Base-by-base conservation (phyloP, 768 basidiomycete genomes). In the Phanerochaete carnosa region DNA sequence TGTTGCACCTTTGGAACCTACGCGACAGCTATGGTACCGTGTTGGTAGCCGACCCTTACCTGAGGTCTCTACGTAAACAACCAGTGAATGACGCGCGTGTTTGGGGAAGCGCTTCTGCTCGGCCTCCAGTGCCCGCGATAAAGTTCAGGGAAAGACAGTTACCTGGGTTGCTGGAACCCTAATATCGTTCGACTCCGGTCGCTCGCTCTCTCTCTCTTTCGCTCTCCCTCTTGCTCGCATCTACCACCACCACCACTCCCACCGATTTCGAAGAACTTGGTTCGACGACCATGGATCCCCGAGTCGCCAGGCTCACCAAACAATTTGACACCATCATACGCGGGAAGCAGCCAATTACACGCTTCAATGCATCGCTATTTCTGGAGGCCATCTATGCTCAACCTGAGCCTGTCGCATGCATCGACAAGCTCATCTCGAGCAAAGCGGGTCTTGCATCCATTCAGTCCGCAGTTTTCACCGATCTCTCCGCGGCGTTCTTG, bases 301-400 rank as follows among this genome's bases (percentile, higher is more conserved):
- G 59, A 16, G 43, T 23, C 8, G 35, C 65, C 3, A 69, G 65
- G 16, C 71, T 82, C 26, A 65, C 62, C 19, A 79, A 75, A 61
- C 65, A 72, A 26, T 75, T 82, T 57, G 55, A 72, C 9, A 55
- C 65, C 25, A 67, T 80, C 26, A 59, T 79, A 5, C 28, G 49
- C 4, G 78, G 77, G 19, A 66, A 66, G 39, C 58, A 57, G 0
- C 19, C 49, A 1, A 37, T 81, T 29, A 72, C 2, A 54, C 66
- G 30, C 28, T 58, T 64, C 16, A 75, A 74, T 25, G n/a, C 51
- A 3, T 46, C 19, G 8, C 73, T 69, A 13, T 85, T 85, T 61
- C 69, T 85, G 2, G 77, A 85, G 57, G 80, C 77, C 6, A 69
- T 85, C 26, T 78, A 68, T 65, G 57, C 61, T 4, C 78, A 80